Conservation (phyloP, 2,329 filamentous ascomycete species). For the Lizonia empirigonia region DNA sequence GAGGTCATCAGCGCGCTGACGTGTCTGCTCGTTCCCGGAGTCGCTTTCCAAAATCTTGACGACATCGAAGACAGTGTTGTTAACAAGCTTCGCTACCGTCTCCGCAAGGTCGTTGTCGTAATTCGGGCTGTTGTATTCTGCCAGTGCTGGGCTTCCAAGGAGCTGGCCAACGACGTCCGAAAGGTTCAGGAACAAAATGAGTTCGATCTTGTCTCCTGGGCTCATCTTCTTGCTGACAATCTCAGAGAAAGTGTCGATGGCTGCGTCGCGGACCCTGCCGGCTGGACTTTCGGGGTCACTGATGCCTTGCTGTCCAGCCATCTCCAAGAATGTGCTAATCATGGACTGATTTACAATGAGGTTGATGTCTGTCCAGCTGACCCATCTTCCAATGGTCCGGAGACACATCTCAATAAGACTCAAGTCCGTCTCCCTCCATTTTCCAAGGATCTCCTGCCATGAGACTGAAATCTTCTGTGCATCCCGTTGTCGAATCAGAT, state of each 20-base stretch:
- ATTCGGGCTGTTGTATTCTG: constrained; percentile 76
- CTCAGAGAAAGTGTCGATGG: constrained; percentile 93
- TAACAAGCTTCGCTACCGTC: constrained; percentile 92
- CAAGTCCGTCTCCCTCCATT: constrained; percentile 70
- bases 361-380: constrained; percentile 97
- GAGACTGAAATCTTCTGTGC: constrained; percentile 85
- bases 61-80: constrained; percentile 84
- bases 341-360: constrained; percentile 83
- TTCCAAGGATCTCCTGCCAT: constrained; percentile 87
- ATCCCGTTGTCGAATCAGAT: constrained; percentile 83
- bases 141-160: constrained; percentile 78
- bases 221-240: constrained; percentile 99
- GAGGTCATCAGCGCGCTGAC: constrained; percentile 77
- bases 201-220: constrained; percentile 86
- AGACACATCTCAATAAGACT: constrained; percentile 86
- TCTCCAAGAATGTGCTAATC: constrained; percentile 81
- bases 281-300: constrained; percentile 60
- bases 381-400: constrained; percentile 93
- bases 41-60: constrained; percentile 82
- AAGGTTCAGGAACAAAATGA: constrained; percentile 90
- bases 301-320: constrained; percentile 75
- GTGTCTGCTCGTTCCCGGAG: constrained; percentile 65
- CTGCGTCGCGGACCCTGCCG: constrained; percentile 85
- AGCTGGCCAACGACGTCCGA: constrained; percentile 84
- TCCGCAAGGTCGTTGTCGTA: constrained; percentile 97